phyloP scores from a whole-genome alignment of 257 asterid genomes.

The Petunia axillaris region DNA sequence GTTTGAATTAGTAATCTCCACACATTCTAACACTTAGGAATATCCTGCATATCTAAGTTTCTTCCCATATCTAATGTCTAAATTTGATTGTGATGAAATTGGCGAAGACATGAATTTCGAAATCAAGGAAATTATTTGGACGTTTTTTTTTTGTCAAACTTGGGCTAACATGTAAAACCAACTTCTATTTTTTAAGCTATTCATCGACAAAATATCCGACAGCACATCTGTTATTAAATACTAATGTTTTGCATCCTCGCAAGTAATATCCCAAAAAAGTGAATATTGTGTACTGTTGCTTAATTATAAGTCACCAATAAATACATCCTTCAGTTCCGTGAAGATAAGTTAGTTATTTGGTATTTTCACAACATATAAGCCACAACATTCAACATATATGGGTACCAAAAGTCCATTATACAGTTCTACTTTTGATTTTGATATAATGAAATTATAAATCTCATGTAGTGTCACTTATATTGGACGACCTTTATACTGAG shows the following conservation, averaged over 20 bases:
- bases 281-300: not conserved
- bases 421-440: not conserved
- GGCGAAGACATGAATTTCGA: not conserved
- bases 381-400: not conserved
- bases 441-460: not conserved
- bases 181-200: not conserved
- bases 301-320: constrained; percentile 7
- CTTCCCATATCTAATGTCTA: too few relatives aligned
- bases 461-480: not conserved
- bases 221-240: not conserved
- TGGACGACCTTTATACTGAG: too few relatives aligned
- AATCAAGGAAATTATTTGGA: not conserved
- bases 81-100: not conserved
- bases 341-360: not conserved
- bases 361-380: not conserved
- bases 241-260: not conserved
- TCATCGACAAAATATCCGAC: not conserved
- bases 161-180: not conserved
- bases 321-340: not conserved
- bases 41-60: too few relatives aligned
- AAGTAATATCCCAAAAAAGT: not conserved
- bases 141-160: not conserved
- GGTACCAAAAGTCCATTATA: not conserved
- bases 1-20: too few relatives aligned
- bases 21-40: too few relatives aligned